Percentiles rank a stretch among this genome's conserved stretches.
These are phyloP conservation scores for Trypethelium eluteriae DNA, from an alignment of 495 filamentous ascomycete species.

Conservation along the genomic window DNA sequence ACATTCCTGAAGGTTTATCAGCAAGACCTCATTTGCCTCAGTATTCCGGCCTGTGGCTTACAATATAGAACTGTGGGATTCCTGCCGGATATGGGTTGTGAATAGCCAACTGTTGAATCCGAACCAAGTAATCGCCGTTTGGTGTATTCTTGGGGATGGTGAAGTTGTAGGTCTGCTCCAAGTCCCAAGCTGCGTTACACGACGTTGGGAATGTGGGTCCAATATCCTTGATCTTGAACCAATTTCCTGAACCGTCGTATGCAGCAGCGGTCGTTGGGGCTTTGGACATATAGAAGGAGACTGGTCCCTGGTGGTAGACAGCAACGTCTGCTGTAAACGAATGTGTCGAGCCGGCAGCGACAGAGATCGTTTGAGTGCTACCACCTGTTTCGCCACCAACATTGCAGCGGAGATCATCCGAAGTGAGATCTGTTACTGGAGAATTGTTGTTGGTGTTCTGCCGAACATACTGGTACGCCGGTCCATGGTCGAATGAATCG, in stretches of 20 bases:
- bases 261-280: conserved; percentile 19
- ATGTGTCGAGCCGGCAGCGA: conserved; percentile 47
- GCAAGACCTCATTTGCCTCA: neutral
- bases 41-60: neutral
- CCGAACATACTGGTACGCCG: conserved; percentile 46
- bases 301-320: conserved; percentile 55
- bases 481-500: conserved; percentile 28
- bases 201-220: conserved; percentile 22
- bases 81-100: conserved; percentile 47
- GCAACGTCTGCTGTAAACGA: conserved; percentile 43
- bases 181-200: conserved; percentile 21
- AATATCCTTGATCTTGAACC: conserved; percentile 34
- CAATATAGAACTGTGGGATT: conserved; percentile 45
- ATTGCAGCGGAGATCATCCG: conserved; percentile 51
- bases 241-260: conserved; percentile 26
- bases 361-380: conserved; percentile 40
- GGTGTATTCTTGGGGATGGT: conserved; percentile 26
- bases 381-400: conserved; percentile 44
- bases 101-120: conserved; percentile 35
- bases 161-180: conserved; percentile 39
- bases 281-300: conserved; percentile 42
- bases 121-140: conserved; percentile 28
- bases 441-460: conserved; percentile 53
- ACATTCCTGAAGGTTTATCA: conserved; percentile 20
- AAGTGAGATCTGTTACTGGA: conserved; percentile 48